A percentile compares a stretch with the other conserved stretches of the same genome.
Conservation (phyloP, 129 eudicot species). For the Artemisia argyi region DNA sequence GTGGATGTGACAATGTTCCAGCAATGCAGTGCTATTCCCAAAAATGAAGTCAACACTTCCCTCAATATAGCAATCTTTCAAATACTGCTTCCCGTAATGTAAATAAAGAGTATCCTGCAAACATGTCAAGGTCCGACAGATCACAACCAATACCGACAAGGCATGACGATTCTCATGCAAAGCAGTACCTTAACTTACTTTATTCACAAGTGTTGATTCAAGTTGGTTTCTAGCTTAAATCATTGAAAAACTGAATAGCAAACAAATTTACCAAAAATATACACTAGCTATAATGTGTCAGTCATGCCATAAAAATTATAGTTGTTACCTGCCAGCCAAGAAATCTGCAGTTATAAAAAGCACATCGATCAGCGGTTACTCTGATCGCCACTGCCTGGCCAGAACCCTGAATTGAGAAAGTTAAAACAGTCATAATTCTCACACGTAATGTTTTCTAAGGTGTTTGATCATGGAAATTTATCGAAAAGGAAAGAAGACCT, state of each 20-base stretch:
- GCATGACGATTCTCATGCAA: neutral
- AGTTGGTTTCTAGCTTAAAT: neutral
- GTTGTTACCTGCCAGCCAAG: conserved; percentile 82
- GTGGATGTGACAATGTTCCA: conserved; percentile 97
- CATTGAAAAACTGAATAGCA: neutral
- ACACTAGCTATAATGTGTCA: neutral
- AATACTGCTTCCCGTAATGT: conserved; percentile 87
- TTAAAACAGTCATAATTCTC: neutral
- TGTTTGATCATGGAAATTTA: neutral
- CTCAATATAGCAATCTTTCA: conserved; percentile 87
- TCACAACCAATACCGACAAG: neutral
- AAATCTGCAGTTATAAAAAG: conserved; percentile 87
- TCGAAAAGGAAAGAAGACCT: conserved; percentile 36
- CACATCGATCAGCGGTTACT: conserved; percentile 89
- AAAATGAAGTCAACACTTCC: conserved; percentile 98
- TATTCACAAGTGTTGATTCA: neutral
- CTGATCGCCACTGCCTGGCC: conserved; percentile 93
- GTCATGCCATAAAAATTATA: neutral
- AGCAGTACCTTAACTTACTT: neutral
- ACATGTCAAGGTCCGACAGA: neutral
- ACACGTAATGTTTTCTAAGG: neutral
- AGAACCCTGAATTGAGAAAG: conserved; percentile 56
- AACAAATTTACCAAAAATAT: neutral
- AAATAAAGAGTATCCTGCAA: conserved; percentile 79
- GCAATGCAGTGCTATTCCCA: conserved; percentile 89